phyloP scores from a whole-genome alignment of 768 basidiomycete species.

The Leccinum disarticulatum region DNA sequence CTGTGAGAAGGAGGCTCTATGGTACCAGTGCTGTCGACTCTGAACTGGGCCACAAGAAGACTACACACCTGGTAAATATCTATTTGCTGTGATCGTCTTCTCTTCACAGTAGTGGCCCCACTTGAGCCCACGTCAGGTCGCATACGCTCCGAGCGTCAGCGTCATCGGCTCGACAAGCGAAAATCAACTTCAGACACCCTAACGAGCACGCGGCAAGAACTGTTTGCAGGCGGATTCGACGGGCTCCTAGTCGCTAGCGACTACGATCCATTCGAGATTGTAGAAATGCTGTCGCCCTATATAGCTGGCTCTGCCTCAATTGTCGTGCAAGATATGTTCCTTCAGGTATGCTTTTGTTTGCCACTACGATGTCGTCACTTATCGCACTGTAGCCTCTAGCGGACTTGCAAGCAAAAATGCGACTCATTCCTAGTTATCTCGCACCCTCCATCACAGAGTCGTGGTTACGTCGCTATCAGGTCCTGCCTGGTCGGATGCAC shows the following conservation, averaged over 20 bases:
- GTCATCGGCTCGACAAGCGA: constrained; percentile 70
- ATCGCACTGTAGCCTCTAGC: constrained; percentile 57
- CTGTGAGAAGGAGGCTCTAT: constrained; percentile 54
- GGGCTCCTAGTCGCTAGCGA: constrained; percentile 83
- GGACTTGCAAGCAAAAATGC: constrained; percentile 71
- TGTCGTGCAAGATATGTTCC: constrained; percentile 81
- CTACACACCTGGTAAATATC: constrained; percentile 59
- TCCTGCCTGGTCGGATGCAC: constrained; percentile 95
- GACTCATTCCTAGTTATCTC: constrained; percentile 64
- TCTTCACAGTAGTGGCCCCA: constrained; percentile 52
- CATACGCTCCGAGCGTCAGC: constrained; percentile 72
- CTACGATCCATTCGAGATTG: constrained; percentile 81
- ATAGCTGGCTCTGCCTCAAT: constrained; percentile 84
- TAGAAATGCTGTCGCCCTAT: constrained; percentile 72
- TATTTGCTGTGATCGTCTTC: neutral
- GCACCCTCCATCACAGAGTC: constrained; percentile 80
- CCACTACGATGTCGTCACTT: constrained; percentile 5
- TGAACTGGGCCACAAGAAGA: constrained; percentile 93
- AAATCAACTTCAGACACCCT: constrained; percentile 67
- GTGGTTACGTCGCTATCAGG: constrained; percentile 90
- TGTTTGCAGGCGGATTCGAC: constrained; percentile 88
- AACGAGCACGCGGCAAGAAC: constrained; percentile 65
- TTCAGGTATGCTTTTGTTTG: constrained; percentile 51
- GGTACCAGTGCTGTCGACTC: constrained; percentile 55
- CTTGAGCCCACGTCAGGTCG: constrained; percentile 56